These are phyloP conservation scores for Pseudohyphozyma bogoriensis DNA, from an alignment of 768 basidiomycete genomes.

Conservation along the genomic window DNA sequence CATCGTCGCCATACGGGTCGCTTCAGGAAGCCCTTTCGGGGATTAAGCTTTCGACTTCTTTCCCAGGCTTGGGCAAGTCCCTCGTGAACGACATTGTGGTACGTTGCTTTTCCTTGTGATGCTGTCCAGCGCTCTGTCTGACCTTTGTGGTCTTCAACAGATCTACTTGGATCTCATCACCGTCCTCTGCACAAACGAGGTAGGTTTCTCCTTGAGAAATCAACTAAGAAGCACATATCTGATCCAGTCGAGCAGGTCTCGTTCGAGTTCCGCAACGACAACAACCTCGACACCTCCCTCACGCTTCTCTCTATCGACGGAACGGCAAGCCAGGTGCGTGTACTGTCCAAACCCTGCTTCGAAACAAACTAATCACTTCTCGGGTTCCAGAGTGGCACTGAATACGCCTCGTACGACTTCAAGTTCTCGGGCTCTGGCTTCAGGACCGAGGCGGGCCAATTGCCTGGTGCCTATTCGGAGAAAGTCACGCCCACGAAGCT, in stretches of 20 bases:
- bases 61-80: conserved; percentile 26
- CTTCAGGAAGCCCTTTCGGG: conserved; percentile 50
- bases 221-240: too few species aligned
- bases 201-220: too few species aligned
- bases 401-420: conserved; percentile 56
- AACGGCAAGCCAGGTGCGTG: conserved; percentile 40
- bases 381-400: conserved; percentile 46
- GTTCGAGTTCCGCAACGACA: too few species aligned
- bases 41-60: conserved; percentile 44
- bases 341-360: too few species aligned
- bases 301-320: conserved; percentile 51
- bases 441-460: conserved; percentile 38
- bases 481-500: conserved; percentile 11
- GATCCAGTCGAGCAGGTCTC: too few species aligned
- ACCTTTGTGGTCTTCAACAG: conserved; percentile 34
- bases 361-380: too few species aligned
- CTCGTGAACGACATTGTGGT: conserved; percentile 43
- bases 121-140: background rate
- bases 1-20: conserved; percentile 55
- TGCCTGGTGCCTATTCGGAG: conserved; percentile 46
- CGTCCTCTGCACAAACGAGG: conserved; percentile 7
- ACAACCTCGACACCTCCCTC: conserved; percentile 49
- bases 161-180: conserved; percentile 51
- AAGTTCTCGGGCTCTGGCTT: conserved; percentile 55
- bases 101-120: too few species aligned